Conservation (phyloP, 1,284 basidiomycete species). For the Austroboletus niveus region DNA sequence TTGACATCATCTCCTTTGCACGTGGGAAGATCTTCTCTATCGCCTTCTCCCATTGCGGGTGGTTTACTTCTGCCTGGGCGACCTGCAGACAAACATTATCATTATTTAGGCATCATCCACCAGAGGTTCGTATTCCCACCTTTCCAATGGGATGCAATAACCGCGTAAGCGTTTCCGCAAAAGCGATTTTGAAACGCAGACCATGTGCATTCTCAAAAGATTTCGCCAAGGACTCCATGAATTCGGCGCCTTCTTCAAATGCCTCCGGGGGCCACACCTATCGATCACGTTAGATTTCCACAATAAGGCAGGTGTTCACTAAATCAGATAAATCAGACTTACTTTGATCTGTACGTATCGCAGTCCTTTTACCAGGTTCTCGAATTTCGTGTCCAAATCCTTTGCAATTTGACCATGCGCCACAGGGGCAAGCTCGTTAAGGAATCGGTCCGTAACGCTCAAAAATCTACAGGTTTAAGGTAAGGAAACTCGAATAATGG, state of each 20-base stretch:
- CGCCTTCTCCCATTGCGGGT: slow-evolving; percentile 92
- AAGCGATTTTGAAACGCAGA: slow-evolving; percentile 78
- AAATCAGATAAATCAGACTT: slow-evolving; percentile 11
- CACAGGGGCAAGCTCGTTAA: slow-evolving; percentile 75
- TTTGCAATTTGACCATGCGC: slow-evolving; percentile 71
- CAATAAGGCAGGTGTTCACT: not conserved
- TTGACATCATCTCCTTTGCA: slow-evolving; percentile 83
- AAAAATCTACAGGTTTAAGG: slow-evolving; percentile 56
- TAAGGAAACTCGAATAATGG: not conserved
- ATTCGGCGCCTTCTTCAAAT: slow-evolving; percentile 93
- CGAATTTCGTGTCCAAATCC: slow-evolving; percentile 77
- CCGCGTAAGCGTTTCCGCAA: slow-evolving; percentile 80
- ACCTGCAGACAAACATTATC: slow-evolving; percentile 47
- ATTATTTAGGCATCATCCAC: slow-evolving; percentile 3
- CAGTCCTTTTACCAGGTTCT: slow-evolving; percentile 79
- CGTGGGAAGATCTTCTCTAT: slow-evolving; percentile 84
- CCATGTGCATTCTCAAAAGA: slow-evolving; percentile 88
- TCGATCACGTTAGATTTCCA: not conserved
- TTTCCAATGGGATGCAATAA: slow-evolving; percentile 89
- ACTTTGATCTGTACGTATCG: slow-evolving; percentile 82
- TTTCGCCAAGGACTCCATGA: slow-evolving; percentile 79
- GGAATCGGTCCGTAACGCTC: slow-evolving; percentile 85
- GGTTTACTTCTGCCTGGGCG: slow-evolving; percentile 94
- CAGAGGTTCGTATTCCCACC: slow-evolving; percentile 39
- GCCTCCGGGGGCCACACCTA: slow-evolving; percentile 92